Evolutionary conservation across 306 rosid genomes (phyloP).

Genomic region (Rubus parviflorus): DNA sequence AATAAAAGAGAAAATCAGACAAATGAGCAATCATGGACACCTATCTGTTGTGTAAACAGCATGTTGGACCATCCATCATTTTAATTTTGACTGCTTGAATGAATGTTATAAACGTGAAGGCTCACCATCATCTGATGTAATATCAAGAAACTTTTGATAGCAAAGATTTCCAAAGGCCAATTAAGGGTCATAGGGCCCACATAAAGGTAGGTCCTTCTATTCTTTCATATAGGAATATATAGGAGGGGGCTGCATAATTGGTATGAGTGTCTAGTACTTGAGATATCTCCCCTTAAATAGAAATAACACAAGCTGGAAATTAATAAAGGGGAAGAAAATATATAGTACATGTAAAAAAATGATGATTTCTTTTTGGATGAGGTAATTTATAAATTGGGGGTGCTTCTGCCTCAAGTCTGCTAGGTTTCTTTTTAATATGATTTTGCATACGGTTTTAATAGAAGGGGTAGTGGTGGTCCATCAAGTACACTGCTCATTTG

Average conservation of each 20-base stretch:
- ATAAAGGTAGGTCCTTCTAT: constrained; percentile 9
- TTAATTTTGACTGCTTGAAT: constrained; percentile 58
- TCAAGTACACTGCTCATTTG: constrained; percentile 71
- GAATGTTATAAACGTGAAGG: constrained; percentile 80
- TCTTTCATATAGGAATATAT: neutral
- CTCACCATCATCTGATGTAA: constrained; percentile 65
- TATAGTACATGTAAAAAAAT: constrained; percentile 23
- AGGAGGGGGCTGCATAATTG: constrained; percentile 15
- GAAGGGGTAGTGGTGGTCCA: constrained; percentile 89
- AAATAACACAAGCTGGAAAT: constrained; percentile 36
- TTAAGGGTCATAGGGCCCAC: constrained; percentile 36
- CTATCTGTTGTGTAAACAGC: constrained; percentile 51
- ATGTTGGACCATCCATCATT: constrained; percentile 66
- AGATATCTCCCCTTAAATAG: constrained; percentile 28
- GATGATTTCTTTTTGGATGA: constrained; percentile 22
- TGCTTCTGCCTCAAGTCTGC: constrained; percentile 55
- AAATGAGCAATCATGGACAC: constrained; percentile 58
- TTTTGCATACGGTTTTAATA: constrained; percentile 39
- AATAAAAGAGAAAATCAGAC: constrained; percentile 28
- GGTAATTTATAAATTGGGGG: constrained; percentile 26
- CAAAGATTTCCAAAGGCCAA: constrained; percentile 41
- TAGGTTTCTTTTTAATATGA: constrained; percentile 17
- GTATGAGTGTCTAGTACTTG: constrained; percentile 3
- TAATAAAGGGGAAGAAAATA: neutral
- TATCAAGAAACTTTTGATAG: constrained; percentile 48